Evolutionary conservation across 441 rosid species (phyloP), one percentile per base, ranked within the genome.

Genomic region (Manihot esculenta): DNA sequence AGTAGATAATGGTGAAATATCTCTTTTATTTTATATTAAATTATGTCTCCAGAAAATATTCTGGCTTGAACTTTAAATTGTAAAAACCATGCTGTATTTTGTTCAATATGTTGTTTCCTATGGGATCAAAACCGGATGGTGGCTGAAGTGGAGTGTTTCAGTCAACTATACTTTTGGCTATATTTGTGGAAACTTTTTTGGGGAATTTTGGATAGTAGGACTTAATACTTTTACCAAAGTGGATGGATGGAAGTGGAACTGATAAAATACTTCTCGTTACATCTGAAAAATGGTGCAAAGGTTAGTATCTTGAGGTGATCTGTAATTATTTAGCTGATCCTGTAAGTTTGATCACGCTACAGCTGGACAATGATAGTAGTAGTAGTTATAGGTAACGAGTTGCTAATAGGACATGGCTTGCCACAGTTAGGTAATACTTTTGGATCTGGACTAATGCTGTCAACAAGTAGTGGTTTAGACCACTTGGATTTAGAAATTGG

Each of bases 91-190:
- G 45, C 24, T 48, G 20, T 64, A 60, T 23, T 3, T 42, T 66
- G 66, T 57, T n/a, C 14, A 35, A 27, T 44, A 1, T 41, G 59
- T 26, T 41, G 72, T 57, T 68, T 68, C 48, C 35, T n/a, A 45
- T 74, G 41, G 42, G 24, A 5, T 44, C 48, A 53, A 48, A 68
- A 18, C 27, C 10, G 2, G 50, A 59, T 18, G 61, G 44, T 42
- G 35, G 14, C 51, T 54, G 41, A 20, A 13, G 38, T 48, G 17
- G 58, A 41, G 59, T 47, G 55, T 24, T 35, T 72, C 41, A 27
- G 38, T 51, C 27, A 35, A 11, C 18, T 48, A 27, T 20, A 13
- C 26, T 21, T 69, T 24, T 48, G 59, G 55, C 53, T n/a, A n/a
- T n/a, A 26, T 3, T 38, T 12, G n/a, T 35, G 38, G 12, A 35